phyloP scores from a whole-genome alignment of 768 basidiomycete genomes.

The Melanogaster broomeanus region DNA sequence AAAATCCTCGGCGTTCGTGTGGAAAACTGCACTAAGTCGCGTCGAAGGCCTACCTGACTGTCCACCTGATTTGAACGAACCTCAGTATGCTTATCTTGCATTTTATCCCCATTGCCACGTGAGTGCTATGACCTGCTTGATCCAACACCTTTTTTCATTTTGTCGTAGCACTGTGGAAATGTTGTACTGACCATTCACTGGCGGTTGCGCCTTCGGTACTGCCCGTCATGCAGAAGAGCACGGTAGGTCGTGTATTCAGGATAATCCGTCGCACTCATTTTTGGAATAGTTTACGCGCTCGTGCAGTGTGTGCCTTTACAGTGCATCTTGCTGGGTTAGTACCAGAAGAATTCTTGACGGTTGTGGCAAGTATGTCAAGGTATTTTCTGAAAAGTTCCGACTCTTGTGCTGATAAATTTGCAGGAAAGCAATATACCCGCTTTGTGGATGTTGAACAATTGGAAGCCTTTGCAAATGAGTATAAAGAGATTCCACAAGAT shows the following conservation, averaged over 20 bases:
- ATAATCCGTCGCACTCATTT: background rate
- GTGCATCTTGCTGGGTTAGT: background rate
- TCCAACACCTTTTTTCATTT: background rate
- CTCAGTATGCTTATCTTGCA: conserved; percentile 45
- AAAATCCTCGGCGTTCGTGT: conserved; percentile 25
- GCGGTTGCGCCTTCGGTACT: conserved; percentile 14
- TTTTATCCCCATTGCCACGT: conserved; percentile 30
- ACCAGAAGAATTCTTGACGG: background rate
- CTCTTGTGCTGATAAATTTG: background rate
- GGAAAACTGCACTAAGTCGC: conserved; percentile 29
- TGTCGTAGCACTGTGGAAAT: conserved; percentile 11
- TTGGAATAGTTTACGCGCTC: background rate
- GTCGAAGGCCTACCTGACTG: conserved; percentile 41
- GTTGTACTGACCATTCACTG: background rate
- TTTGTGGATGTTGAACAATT: conserved; percentile 13
- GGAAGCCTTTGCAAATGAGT: conserved; percentile 7
- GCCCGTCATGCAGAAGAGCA: background rate
- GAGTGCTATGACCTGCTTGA: background rate
- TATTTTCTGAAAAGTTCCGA: background rate
- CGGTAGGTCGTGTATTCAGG: background rate
- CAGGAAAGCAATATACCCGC: background rate
- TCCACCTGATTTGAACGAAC: conserved; percentile 47
- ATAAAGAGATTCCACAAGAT: conserved; percentile 1
- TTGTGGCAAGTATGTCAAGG: background rate
- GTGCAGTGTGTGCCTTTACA: background rate